Evolutionary conservation across 2,329 filamentous ascomycete genomes (phyloP).

Genomic region (Aspergillus sp.): DNA sequence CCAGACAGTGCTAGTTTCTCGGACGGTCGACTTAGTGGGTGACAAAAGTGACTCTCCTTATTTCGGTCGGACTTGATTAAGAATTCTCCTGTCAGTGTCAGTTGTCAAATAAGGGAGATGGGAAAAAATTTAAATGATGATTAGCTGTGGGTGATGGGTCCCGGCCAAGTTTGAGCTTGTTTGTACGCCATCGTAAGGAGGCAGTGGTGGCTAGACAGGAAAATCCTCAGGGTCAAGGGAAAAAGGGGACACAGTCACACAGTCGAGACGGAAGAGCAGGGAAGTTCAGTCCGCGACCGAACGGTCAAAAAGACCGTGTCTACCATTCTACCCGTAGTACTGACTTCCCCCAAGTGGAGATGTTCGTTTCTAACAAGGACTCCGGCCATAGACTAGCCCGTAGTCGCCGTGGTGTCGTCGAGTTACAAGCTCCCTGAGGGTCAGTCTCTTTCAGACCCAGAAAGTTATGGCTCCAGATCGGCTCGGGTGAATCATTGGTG

Average conservation of each 20-base stretch:
- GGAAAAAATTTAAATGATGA: constrained; percentile 6
- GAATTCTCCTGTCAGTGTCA: constrained; percentile 4
- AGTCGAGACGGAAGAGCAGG: background rate
- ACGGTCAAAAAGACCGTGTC: background rate
- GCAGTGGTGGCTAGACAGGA: constrained; percentile 1
- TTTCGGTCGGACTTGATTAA: background rate
- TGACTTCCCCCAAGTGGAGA: constrained; percentile 6
- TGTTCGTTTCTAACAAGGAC: constrained; percentile 5
- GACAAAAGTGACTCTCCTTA: background rate
- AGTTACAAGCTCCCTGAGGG: background rate
- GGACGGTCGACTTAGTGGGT: background rate
- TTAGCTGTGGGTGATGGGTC: constrained; percentile 7
- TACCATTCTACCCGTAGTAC: background rate
- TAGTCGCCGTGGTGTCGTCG: background rate
- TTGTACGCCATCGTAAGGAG: constrained; percentile 7
- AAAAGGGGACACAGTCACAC: background rate
- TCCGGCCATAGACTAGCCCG: background rate
- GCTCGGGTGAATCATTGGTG: constrained; percentile 8
- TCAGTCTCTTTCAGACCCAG: background rate
- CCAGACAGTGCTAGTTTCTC: background rate
- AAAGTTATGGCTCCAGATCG: constrained; percentile 1
- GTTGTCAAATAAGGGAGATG: background rate
- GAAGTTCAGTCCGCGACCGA: constrained; percentile 3
- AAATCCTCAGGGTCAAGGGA: background rate
- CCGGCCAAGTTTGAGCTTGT: constrained; percentile 11